These are phyloP conservation scores for Phytophthora citrophthora DNA, from an alignment of 352 stramenopile genomes.

Conservation along the genomic window DNA sequence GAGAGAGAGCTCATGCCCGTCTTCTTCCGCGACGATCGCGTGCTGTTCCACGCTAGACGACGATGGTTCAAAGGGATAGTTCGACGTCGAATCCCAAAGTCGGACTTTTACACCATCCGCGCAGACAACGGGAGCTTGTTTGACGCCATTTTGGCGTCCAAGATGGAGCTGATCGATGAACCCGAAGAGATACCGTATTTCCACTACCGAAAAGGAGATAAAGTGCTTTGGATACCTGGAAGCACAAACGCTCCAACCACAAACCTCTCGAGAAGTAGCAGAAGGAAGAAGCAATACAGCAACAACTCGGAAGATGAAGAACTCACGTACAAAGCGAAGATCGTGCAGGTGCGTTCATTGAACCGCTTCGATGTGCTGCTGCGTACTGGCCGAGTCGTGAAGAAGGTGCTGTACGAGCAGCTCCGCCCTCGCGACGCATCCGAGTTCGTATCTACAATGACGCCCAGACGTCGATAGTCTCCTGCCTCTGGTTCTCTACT, in stretches of 20 bases:
- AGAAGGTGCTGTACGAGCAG: conserved; percentile 51
- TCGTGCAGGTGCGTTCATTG: conserved; percentile 46
- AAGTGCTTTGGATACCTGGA: conserved; percentile 45
- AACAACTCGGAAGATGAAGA: conserved; percentile 13
- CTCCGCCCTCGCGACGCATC: conserved; percentile 36
- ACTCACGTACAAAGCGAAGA: conserved; percentile 55
- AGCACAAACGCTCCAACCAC: not conserved
- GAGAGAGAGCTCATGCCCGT: conserved; percentile 27
- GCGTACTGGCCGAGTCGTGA: conserved; percentile 48
- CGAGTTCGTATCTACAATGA: conserved; percentile 26
- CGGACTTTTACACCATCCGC: conserved; percentile 67
- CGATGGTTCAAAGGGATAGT: conserved; percentile 49
- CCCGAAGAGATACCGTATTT: conserved; percentile 22
- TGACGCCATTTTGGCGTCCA: conserved; percentile 48
- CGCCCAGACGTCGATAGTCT: conserved; percentile 10
- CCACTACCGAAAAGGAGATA: conserved; percentile 41
- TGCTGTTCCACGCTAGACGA: conserved; percentile 49
- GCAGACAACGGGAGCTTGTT: conserved; percentile 54
- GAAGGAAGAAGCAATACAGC: not conserved
- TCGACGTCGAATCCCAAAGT: conserved; percentile 40
- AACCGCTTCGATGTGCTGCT: conserved; percentile 56
- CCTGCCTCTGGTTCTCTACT: conserved; percentile 40
- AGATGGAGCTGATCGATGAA: conserved; percentile 46
- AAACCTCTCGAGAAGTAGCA: conserved; percentile 5
- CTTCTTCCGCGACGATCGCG: conserved; percentile 57